A percentile compares a stretch with the other conserved stretches of the same genome.
phyloP scores from a whole-genome alignment of 768 basidiomycete species.

The Tephrocybe sp. region DNA sequence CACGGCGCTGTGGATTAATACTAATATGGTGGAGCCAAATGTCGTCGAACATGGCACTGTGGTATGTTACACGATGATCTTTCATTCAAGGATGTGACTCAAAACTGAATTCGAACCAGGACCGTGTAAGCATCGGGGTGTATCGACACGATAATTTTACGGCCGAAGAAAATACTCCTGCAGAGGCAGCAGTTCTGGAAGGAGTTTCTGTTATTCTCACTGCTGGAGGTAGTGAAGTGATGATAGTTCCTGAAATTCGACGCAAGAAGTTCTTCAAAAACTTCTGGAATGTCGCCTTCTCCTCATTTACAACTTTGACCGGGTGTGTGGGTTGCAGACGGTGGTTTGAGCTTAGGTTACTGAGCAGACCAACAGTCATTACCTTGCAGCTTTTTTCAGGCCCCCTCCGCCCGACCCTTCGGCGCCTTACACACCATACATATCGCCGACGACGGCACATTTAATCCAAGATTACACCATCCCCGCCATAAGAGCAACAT shows the following conservation, averaged over 20 bases:
- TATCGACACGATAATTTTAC: slow-evolving; percentile 46
- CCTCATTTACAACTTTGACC: slow-evolving; percentile 50
- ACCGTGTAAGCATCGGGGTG: slow-evolving; percentile 49
- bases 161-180: slow-evolving; percentile 38
- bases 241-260: slow-evolving; percentile 59
- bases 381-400: slow-evolving; percentile 51
- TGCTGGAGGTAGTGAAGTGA: slow-evolving; percentile 45
- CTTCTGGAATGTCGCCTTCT: slow-evolving; percentile 60
- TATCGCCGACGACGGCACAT: slow-evolving; percentile 38
- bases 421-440: slow-evolving; percentile 37
- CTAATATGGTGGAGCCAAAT: slow-evolving; percentile 46
- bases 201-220: slow-evolving; percentile 45
- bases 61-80: slow-evolving; percentile 31
- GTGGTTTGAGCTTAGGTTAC: neutral
- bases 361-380: slow-evolving; percentile 25
- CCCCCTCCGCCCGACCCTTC: slow-evolving; percentile 37
- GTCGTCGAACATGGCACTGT: slow-evolving; percentile 50
- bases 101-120: slow-evolving; percentile 35
- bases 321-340: slow-evolving; percentile 28
- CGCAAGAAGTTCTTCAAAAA: slow-evolving; percentile 61
- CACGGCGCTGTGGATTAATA: slow-evolving; percentile 51
- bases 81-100: neutral
- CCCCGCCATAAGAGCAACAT: slow-evolving; percentile 41
- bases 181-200: slow-evolving; percentile 38
- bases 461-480: slow-evolving; percentile 41